phyloP scores from a whole-genome alignment of 805 yeast species.

The Starmerella sirachaensis region DNA sequence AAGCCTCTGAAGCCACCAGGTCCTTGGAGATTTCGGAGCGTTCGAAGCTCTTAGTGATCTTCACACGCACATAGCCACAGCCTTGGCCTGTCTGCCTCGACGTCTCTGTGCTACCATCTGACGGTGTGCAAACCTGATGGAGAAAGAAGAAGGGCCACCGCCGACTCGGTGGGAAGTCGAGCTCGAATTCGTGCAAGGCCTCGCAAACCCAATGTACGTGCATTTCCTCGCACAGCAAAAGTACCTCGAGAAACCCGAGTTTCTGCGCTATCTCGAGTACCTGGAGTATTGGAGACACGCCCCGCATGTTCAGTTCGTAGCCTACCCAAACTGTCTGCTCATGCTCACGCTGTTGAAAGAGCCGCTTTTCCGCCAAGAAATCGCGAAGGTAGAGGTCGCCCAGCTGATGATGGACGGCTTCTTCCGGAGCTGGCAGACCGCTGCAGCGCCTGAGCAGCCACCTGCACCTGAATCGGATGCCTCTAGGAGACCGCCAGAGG shows the following conservation, averaged over 20 bases:
- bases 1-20: too few relatives aligned
- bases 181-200: conserved; percentile 85
- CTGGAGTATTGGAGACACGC: conserved; percentile 77
- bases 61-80: too few relatives aligned
- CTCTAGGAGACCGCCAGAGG: too few relatives aligned
- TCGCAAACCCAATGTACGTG: conserved; percentile 80
- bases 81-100: background rate
- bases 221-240: conserved; percentile 77
- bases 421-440: conserved; percentile 31
- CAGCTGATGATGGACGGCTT: conserved; percentile 34
- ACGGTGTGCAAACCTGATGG: conserved; percentile 32
- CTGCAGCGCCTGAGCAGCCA: background rate
- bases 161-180: conserved; percentile 69
- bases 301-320: conserved; percentile 54
- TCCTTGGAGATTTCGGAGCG: too few relatives aligned
- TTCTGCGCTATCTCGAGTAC: conserved; percentile 65
- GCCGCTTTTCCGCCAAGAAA: conserved; percentile 32
- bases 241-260: conserved; percentile 56
- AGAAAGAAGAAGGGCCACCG: conserved; percentile 28
- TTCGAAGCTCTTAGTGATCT: too few relatives aligned
- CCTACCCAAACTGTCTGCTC: conserved; percentile 82
- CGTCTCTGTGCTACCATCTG: background rate
- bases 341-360: conserved; percentile 48
- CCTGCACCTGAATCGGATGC: background rate
- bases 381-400: conserved; percentile 33